Evolutionary conservation across 257 asterid species (phyloP), one percentile per base, ranked within the genome.

Genomic region (Forsythia suspensa): DNA sequence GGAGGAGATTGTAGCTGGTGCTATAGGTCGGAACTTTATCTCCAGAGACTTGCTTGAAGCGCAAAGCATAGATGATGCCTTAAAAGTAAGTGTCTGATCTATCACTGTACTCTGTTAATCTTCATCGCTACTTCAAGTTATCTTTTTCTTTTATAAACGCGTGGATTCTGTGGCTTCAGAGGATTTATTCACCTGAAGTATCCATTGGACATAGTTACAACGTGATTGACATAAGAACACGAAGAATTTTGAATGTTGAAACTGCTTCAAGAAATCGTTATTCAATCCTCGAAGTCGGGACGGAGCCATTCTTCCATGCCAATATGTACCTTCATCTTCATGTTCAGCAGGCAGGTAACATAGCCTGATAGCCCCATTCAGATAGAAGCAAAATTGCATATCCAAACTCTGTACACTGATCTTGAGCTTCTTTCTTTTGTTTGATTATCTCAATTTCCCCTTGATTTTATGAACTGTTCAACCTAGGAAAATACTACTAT

Each of bases 161-260:
- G 8, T 24, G 70, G 38, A 63, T 21, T 76, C 59, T 82, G 76
- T 77, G 74, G 76, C 57, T 86, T 66, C 88, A 94, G 98, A 94
- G 92, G 81, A 87, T 94, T 80, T 80, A 36, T 66, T 87, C 97
- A 34, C 79, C 94, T 29, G 90, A 87, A 77, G 96, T 72, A 69
- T 93, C 97, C 0, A 86, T 91, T 8, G 98, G 98, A 34, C 98
- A 95, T 79, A 88, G 91, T 83, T 93, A 95, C 83, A 95, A 95
- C 83, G 89, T 95, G 76, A 88, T 92, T 4, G 97, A 91, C 80
- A 44, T 80, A 20, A 83, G 82, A 72, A 73, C 85, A 1, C 78
- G 98, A 74, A 90, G 95, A 82, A 95, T 95, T 77, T 51, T 95
- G 90, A 95, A 88, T 4, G 93, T 90, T 2, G 98, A 95, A 85